These are phyloP conservation scores for Emericellopsis terricola DNA, from an alignment of 495 filamentous ascomycete species.

Conservation along the genomic window DNA sequence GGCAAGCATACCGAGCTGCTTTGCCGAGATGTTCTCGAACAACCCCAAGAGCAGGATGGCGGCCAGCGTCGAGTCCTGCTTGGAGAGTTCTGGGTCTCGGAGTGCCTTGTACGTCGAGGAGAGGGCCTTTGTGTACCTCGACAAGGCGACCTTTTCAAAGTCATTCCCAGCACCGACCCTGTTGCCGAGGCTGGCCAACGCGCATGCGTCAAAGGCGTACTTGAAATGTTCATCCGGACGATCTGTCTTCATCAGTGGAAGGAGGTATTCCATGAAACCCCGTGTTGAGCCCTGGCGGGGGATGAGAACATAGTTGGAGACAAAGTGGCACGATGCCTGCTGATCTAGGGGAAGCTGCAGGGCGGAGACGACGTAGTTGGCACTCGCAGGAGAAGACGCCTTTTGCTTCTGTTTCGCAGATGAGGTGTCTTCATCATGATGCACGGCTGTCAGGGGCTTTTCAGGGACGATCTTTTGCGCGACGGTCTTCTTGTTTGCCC, in stretches of 20 bases:
- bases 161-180: slow-evolving; percentile 10
- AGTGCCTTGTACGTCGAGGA: slow-evolving; percentile 2
- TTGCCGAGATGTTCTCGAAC: slow-evolving; percentile 39
- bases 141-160: slow-evolving; percentile 4
- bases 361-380: slow-evolving; percentile 8
- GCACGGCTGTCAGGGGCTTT: not conserved
- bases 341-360: slow-evolving; percentile 22
- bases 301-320: slow-evolving; percentile 35
- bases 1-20: slow-evolving; percentile 22
- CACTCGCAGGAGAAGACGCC: slow-evolving; percentile 4
- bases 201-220: slow-evolving; percentile 41
- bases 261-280: slow-evolving; percentile 38
- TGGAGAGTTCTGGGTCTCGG: slow-evolving; percentile 1
- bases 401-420: not conserved
- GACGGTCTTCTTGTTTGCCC: slow-evolving; percentile 14
- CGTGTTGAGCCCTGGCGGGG: slow-evolving; percentile 21
- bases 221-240: slow-evolving; percentile 27
- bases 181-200: slow-evolving; percentile 34
- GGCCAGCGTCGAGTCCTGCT: slow-evolving; percentile 38
- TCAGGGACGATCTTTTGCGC: slow-evolving; percentile 6
- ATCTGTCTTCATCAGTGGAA: slow-evolving; percentile 32
- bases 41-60: slow-evolving; percentile 42
- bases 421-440: too few species aligned
- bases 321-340: slow-evolving; percentile 33
- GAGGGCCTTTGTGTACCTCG: slow-evolving; percentile 2